Base-by-base conservation (phyloP, 2,329 filamentous ascomycete species). In the Beauveria rudraprayagi region DNA sequence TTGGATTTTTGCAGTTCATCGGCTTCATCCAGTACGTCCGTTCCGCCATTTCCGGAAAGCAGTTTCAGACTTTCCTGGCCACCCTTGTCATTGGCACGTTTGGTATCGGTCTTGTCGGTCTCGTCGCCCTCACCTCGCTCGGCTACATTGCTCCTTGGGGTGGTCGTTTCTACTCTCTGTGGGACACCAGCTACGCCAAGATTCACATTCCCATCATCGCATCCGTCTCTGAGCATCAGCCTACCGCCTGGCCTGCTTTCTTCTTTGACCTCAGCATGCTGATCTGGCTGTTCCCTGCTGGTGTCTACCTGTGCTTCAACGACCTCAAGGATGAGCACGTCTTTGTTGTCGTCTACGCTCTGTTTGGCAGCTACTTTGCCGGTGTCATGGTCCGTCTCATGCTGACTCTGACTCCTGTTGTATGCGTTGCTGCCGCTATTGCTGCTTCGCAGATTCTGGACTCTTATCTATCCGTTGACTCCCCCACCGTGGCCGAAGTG, bases 311-410 rank as follows among this genome's bases (percentile, higher is more conserved):
- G 77, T 97, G 92, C 80, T 99, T 97, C 87, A 89, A 92, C 73
- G 88, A 89, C 65, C 85, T 99, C 62, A 88, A 86, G 68, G 95
- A 99, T 71, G 92, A 99, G 81, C 94, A 99, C 72, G 93, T 99
- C 63, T 99, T 99, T 71, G 85, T 99, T 68, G 89, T 99, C 69
- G 95, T 97, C 67, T 99, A 99, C 73, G 87, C 92, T n/a, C 86
- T 99, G 51, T 88, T 97, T 65, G 91, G 91, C 66, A 97, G 91
- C 77, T 99, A 99, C 81, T 99, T 99, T 70, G 91, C 95, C 26
- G 94, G 94, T 73, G 95, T 99, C 77, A 99, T 99, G 94, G 94
- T 99, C 64, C 92, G 94, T 77, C 80, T 99, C 70, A 99, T 99
- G 94, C 84, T 99, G 64, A 99, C 94, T 0, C 79, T 99, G 67